Percentiles rank a stretch among this genome's conserved stretches.
Conservation (phyloP, 257 asterid genomes). For the Solanum etuberosum region DNA sequence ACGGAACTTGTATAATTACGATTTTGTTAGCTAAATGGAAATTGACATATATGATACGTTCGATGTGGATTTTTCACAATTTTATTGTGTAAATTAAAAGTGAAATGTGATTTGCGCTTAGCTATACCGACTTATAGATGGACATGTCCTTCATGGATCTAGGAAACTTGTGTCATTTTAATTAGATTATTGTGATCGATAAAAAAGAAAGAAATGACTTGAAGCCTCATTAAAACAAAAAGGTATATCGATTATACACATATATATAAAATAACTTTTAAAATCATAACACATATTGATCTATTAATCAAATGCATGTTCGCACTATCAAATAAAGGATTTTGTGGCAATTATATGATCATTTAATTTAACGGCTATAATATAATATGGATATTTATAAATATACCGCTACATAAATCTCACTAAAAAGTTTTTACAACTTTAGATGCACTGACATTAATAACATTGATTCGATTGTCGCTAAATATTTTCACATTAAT, state of each 20-base stretch:
- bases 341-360: neutral
- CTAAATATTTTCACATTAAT: neutral
- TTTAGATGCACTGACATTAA: rapidly evolving
- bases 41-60: neutral
- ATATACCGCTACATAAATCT: neutral
- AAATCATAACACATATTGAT: neutral
- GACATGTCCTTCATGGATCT: neutral
- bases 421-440: no score
- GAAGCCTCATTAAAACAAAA: neutral
- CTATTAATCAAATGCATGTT: neutral
- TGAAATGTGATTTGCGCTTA: neutral
- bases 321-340: neutral
- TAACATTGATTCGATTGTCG: rapidly evolving
- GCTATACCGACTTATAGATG: neutral
- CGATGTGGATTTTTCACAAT: neutral
- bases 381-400: neutral
- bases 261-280: neutral
- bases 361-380: neutral
- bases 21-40: neutral
- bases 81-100: neutral
- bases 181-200: neutral
- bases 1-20: neutral
- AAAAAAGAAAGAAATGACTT: neutral
- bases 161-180: neutral
- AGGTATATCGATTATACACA: neutral